Evolutionary conservation across 495 filamentous ascomycete species (phyloP), one percentile per base, ranked within the genome.

Genomic region (Melanomma pulvis-pyrius): DNA sequence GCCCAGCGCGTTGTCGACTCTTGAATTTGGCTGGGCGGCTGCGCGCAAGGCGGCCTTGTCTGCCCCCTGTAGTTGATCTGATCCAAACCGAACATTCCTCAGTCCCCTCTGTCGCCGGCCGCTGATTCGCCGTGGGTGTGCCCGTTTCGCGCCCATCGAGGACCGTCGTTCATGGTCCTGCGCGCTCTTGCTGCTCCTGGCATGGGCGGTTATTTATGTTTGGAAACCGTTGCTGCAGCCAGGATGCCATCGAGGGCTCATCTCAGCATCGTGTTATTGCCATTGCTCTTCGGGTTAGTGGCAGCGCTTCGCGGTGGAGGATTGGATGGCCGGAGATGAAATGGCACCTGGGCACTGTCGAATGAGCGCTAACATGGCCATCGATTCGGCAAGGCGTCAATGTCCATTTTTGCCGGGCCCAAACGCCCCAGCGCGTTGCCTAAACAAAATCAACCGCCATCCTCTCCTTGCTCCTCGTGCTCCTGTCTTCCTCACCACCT

Each of bases 401-500:
- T 4, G 12, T n/a, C 22, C 25, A 44, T 44, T 34, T 44, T 15
- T 44, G n/a, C 39, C 39, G 39, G 39, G 26, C 22, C 24, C 36
- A 4, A 28, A 28, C 6, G 39, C 39, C 21, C 47, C 2, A 32
- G 50, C 52, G 34, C 28, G 15, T 39, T 61, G 44, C 29, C 50
- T 51, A 15, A 47, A 56, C 32, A 24, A 62, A 57, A 63, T 44
- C 61, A 48, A 52, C 22, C 26, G 46, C 29, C 22, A 9, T 61
- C 47, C 29, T 51, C 39, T 53, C 36, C 50, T 29, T 54, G 56
- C 41, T 59, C 36, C 56, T 48, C 13, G 19, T 39, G n/a, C n/a
- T n/a, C n/a, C n/a, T n/a, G n/a, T 61, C 49, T 49, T 78, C 79
- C 76, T 80, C 79, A 75, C 79, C 77, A 74, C 74, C 73, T 73